Percentiles rank a stretch among this genome's conserved stretches.
phyloP scores from a whole-genome alignment of 2,329 filamentous ascomycete species.

The Colletotrichum coccodes region DNA sequence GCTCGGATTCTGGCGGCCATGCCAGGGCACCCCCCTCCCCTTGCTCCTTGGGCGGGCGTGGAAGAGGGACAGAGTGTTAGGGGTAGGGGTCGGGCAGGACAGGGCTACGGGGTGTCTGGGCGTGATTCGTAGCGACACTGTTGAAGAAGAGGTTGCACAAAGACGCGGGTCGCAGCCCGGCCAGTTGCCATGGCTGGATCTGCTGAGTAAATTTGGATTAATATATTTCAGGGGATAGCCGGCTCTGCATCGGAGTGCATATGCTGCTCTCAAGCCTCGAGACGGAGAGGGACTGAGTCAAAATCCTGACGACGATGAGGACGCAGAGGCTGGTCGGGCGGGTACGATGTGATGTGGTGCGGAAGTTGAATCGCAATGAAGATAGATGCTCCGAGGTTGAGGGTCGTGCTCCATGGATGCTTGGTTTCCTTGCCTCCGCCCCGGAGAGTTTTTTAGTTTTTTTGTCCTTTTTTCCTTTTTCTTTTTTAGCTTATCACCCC shows the following conservation, averaged over 20 bases:
- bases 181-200: not conserved
- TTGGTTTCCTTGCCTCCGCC: constrained; percentile 18
- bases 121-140: constrained; percentile 22
- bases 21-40: not conserved
- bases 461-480: constrained; percentile 3
- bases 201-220: constrained; percentile 24
- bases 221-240: constrained; percentile 26
- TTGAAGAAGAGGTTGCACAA: constrained; percentile 20
- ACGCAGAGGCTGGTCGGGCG: constrained; percentile 6
- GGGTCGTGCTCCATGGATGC: not conserved
- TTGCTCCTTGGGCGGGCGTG: not conserved
- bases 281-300: constrained; percentile 10
- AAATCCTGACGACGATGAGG: constrained; percentile 19
- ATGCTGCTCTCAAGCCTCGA: not conserved
- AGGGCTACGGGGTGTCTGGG: constrained; percentile 15
- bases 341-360: constrained; percentile 7
- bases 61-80: not conserved
- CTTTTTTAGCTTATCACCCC: not conserved
- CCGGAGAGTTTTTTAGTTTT: not conserved
- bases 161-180: constrained; percentile 5
- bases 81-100: not conserved
- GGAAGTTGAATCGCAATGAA: constrained; percentile 6
- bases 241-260: not conserved
- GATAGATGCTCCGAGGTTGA: constrained; percentile 9
- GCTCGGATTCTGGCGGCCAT: constrained; percentile 4